A percentile compares a stretch with the other conserved stretches of the same genome.
Conservation (phyloP, 371 early-diverging fungal genomes). For the Apophysomyces trapeziformis region DNA sequence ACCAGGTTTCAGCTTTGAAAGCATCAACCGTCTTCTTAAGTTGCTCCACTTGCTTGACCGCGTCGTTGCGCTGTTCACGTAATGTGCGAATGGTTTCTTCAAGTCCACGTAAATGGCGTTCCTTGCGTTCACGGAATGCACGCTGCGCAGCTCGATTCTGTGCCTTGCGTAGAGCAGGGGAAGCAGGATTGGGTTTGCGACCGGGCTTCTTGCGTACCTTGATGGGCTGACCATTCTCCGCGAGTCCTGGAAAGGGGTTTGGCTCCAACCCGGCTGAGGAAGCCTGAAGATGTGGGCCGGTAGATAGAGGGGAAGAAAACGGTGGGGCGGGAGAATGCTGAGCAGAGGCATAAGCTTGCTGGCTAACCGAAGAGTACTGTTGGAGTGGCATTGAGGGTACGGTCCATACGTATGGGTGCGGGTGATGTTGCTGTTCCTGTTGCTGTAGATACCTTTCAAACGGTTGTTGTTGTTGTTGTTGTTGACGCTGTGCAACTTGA, state of each 20-base stretch:
- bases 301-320: neutral
- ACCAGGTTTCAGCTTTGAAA: constrained; percentile 60
- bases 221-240: constrained; percentile 20
- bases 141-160: constrained; percentile 80
- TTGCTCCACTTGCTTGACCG: constrained; percentile 45
- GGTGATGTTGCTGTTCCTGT: neutral
- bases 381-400: too few relatives aligned
- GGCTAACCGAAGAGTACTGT: too few relatives aligned
- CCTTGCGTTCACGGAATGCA: constrained; percentile 77
- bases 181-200: constrained; percentile 70
- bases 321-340: neutral
- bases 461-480: neutral
- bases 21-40: constrained; percentile 46
- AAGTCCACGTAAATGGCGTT: constrained; percentile 63
- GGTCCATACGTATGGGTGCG: neutral
- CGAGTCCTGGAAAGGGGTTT: neutral
- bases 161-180: constrained; percentile 67
- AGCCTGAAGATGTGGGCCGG: neutral
- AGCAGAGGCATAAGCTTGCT: too few relatives aligned
- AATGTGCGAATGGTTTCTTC: constrained; percentile 68
- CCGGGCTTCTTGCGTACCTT: constrained; percentile 70
- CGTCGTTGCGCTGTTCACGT: constrained; percentile 48
- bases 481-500: neutral
- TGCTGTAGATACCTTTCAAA: neutral
- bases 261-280: neutral